phyloP scores from a whole-genome alignment of 2,329 filamentous ascomycete species.

The Podosphaera xanthii region DNA sequence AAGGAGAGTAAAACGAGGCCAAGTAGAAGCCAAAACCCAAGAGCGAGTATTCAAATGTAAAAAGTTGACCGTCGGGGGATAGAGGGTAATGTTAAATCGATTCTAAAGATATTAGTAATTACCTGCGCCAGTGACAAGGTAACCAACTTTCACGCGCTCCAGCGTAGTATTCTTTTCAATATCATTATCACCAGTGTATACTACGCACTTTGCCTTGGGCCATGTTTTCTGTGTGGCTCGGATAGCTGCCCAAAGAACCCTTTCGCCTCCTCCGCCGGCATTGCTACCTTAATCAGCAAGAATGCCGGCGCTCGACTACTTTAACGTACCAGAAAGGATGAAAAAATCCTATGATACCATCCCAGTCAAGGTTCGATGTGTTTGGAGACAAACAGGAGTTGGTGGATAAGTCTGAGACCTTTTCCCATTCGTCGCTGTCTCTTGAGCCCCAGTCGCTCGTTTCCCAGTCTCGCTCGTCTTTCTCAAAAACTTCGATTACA shows the following conservation, averaged over 20 bases:
- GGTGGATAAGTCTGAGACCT: background rate
- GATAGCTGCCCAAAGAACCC: slow-evolving; percentile 90
- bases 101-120: slow-evolving; percentile 23
- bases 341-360: slow-evolving; percentile 52
- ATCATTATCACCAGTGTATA: slow-evolving; percentile 91
- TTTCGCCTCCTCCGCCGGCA: slow-evolving; percentile 83
- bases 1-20: slow-evolving; percentile 77
- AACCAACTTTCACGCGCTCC: slow-evolving; percentile 43
- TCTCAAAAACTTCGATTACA: slow-evolving; percentile 27
- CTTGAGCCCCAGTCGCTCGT: slow-evolving; percentile 12
- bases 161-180: slow-evolving; percentile 63
- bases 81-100: slow-evolving; percentile 79
- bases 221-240: slow-evolving; percentile 72
- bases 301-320: background rate
- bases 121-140: background rate
- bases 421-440: slow-evolving; percentile 3
- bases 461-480: slow-evolving; percentile 20
- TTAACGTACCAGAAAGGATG: slow-evolving; percentile 69
- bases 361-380: slow-evolving; percentile 1
- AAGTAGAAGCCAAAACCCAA: slow-evolving; percentile 68
- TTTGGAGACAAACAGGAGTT: background rate
- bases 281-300: slow-evolving; percentile 32
- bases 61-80: slow-evolving; percentile 64
- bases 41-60: slow-evolving; percentile 75
- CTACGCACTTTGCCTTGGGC: slow-evolving; percentile 70